These are phyloP conservation scores for Penicillium expansum DNA, from an alignment of 2,329 filamentous ascomycete species.

Conservation along the genomic window DNA sequence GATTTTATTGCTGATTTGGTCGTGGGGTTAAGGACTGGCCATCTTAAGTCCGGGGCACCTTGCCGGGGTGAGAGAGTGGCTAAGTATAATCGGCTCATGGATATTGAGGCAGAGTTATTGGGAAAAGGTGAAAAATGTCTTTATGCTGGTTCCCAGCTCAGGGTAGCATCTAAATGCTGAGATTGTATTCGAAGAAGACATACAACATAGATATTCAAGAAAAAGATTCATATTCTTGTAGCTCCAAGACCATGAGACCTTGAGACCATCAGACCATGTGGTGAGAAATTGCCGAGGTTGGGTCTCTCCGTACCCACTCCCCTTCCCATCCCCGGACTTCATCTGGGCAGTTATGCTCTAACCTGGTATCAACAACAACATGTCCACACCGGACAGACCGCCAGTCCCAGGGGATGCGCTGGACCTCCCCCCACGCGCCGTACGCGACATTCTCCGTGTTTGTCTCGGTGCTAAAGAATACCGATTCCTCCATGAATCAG, in stretches of 20 bases:
- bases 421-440: constrained; percentile 65
- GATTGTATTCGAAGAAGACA: neutral
- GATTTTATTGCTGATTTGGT: constrained; percentile 47
- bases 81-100: constrained; percentile 47
- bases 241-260: neutral
- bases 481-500: constrained; percentile 75
- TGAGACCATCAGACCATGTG: neutral
- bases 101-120: constrained; percentile 40
- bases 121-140: neutral
- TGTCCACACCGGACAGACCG: constrained; percentile 25
- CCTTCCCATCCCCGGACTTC: constrained; percentile 7
- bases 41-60: constrained; percentile 43
- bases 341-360: neutral
- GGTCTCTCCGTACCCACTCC: neutral
- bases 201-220: no score
- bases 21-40: constrained; percentile 40
- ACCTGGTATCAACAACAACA: constrained; percentile 12
- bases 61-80: constrained; percentile 42
- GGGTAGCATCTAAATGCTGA: neutral
- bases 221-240: neutral
- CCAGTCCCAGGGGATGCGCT: constrained; percentile 8
- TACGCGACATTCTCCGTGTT: constrained; percentile 83
- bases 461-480: constrained; percentile 83
- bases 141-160: neutral
- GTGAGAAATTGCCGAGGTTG: constrained; percentile 4